Base-by-base conservation (phyloP, 192 early-diverging fungal species). In the Linnemannia exigua region DNA sequence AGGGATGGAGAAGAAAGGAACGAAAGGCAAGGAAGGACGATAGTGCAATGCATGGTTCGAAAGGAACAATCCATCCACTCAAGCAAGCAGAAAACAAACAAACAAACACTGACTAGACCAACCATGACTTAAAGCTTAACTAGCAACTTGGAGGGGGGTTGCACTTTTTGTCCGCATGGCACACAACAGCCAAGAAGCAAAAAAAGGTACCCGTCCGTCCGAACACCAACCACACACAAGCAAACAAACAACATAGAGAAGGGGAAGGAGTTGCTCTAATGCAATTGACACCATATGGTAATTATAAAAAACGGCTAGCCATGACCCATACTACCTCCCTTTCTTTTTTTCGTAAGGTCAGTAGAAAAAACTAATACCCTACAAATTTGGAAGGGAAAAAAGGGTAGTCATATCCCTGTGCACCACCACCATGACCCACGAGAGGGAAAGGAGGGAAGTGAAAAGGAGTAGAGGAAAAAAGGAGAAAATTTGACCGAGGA, bases 401-500 rank as follows among this genome's bases (percentile, higher is more conserved):
- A 63, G 52, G 52, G 58, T 28, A 11, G 11, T 31, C 28, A 61
- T 3, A 5, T 61, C 58, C 20, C 58, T n/a, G n/a, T n/a, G 28
- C 3, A 28, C 11, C 25, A 61, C 25, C 28, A 63, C 12, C 28
- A 63, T 14, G 7, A 63, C 12, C 54, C 54, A 28, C n/a, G n/a
- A 58, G 54, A 28, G 54, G 11, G 54, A n/a, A n/a, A 0, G 54
- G 7, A n/a, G 12, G 25, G 58, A 63, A 11, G n/a, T 14, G 12
- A 15, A 25, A 31, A 31, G 58, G 58, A 31, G 52, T 25, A 25
- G 25, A 54, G 6, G 52, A n/a, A 54, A 54, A 63, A 63, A 63
- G 58, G 58, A 63, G 58, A 63, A 63, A 63, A 63, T 63, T 31
- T 63, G 58, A 63, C 58, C 58, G 58, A 63, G 58, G 58, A 63